Conservation (phyloP, 1,139 yeast genomes). For the Suhomyces yuchorum region DNA sequence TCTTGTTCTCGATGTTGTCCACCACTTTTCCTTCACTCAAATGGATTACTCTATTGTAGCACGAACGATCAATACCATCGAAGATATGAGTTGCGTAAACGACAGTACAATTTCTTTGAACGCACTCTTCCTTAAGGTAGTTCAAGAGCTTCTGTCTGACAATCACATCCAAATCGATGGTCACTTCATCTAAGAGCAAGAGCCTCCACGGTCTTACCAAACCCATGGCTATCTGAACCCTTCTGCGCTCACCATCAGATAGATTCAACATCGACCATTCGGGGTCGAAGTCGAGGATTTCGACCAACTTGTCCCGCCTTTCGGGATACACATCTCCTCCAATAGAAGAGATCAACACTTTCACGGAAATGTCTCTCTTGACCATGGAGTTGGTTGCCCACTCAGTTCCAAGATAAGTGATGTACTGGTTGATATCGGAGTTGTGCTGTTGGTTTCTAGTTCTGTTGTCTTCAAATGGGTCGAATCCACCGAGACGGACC, state of each 20-base stretch:
- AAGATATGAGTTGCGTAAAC: conserved; percentile 96
- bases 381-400: conserved; percentile 95
- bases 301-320: conserved; percentile 73
- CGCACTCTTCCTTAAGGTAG: conserved; percentile 73
- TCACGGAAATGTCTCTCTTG: conserved; percentile 86
- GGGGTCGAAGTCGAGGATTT: conserved; percentile 79
- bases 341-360: conserved; percentile 71
- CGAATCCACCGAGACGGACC: conserved; percentile 72
- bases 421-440: conserved; percentile 47
- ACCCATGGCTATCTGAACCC: conserved; percentile 95
- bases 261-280: conserved; percentile 91
- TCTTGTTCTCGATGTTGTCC: conserved; percentile 28
- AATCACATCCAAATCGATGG: conserved; percentile 92
- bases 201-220: conserved; percentile 86
- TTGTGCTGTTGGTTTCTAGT: conserved; percentile 39
- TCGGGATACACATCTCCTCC: conserved; percentile 79
- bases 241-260: conserved; percentile 91
- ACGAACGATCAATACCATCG: conserved; percentile 78
- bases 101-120: conserved; percentile 63
- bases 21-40: conserved; percentile 62
- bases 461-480: conserved; percentile 78
- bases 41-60: conserved; percentile 90
- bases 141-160: conserved; percentile 75
- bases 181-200: conserved; percentile 85
- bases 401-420: conserved; percentile 90